These are phyloP conservation scores for Paxillus involutus DNA, from an alignment of 768 basidiomycete species.

Conservation along the genomic window DNA sequence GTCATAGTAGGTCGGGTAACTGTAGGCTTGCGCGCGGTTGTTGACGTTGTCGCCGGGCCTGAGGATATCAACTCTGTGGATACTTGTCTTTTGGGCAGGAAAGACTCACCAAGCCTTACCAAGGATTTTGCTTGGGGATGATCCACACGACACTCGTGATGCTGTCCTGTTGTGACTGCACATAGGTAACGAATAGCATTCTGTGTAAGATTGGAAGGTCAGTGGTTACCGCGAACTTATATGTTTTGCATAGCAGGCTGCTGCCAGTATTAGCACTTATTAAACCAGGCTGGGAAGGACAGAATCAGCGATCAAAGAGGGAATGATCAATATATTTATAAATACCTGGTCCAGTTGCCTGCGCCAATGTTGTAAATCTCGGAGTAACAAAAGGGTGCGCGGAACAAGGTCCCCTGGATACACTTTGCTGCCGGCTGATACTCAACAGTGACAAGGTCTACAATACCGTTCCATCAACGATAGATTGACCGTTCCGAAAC, in stretches of 20 bases:
- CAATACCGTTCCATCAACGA: neutral
- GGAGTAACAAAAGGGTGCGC: too few species aligned
- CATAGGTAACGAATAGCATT: neutral
- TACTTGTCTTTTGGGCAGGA: neutral
- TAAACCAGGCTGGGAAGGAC: constrained; percentile 55
- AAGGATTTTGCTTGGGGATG: constrained; percentile 53
- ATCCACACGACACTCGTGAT: constrained; percentile 50
- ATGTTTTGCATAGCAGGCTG: constrained; percentile 61
- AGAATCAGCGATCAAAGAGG: neutral
- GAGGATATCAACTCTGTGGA: neutral
- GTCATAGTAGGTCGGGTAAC: constrained; percentile 52
- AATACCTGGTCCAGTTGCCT: too few species aligned
- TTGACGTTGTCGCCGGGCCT: constrained; percentile 69
- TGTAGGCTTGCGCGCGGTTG: constrained; percentile 51
- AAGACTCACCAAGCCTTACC: constrained; percentile 52
- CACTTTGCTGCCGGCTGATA: neutral
- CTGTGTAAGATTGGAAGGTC: constrained; percentile 47
- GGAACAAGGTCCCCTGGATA: neutral
- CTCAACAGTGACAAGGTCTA: neutral
- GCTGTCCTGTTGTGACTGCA: neutral
- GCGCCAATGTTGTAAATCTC: too few species aligned
- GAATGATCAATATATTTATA: too few species aligned
- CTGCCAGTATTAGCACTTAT: constrained; percentile 70
- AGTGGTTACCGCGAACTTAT: too few species aligned
- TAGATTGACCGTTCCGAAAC: neutral